phyloP scores from a whole-genome alignment of 2,329 filamentous ascomycete genomes.

The Colletotrichum tofieldiae region DNA sequence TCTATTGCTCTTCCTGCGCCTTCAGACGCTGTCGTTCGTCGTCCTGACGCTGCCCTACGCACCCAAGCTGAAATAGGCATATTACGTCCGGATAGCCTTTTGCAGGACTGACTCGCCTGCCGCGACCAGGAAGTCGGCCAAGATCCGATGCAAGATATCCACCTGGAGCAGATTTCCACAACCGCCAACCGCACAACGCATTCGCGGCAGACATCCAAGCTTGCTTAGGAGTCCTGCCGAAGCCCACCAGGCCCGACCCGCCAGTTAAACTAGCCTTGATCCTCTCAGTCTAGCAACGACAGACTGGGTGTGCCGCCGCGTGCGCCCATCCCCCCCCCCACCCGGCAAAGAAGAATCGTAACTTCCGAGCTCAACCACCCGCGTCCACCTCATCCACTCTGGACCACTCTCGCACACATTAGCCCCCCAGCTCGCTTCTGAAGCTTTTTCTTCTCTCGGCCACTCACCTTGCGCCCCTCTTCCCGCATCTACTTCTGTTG shows the following conservation, averaged over 20 bases:
- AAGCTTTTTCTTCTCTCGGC: slow-evolving; percentile 30
- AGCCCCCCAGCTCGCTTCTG: slow-evolving; percentile 30
- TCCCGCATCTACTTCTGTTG: slow-evolving; percentile 26
- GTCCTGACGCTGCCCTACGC: not conserved
- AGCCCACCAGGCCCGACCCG: slow-evolving; percentile 15
- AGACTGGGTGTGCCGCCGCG: slow-evolving; percentile 34
- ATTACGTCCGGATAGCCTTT: slow-evolving; percentile 1
- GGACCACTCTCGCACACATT: slow-evolving; percentile 26
- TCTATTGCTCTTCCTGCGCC: not conserved
- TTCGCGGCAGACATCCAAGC: slow-evolving; percentile 21
- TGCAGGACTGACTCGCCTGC: slow-evolving; percentile 2
- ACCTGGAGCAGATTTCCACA: slow-evolving; percentile 23
- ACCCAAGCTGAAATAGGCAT: not conserved
- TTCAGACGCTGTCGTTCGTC: slow-evolving; percentile 1
- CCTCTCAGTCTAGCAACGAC: slow-evolving; percentile 20
- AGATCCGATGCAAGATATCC: slow-evolving; percentile 34
- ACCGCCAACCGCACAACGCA: slow-evolving; percentile 19
- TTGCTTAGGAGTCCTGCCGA: slow-evolving; percentile 24
- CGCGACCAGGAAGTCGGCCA: slow-evolving; percentile 17
- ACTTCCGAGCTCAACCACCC: slow-evolving; percentile 34
- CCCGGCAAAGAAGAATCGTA: slow-evolving; percentile 39
- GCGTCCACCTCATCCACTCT: slow-evolving; percentile 36
- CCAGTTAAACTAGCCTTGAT: slow-evolving; percentile 8
- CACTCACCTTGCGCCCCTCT: slow-evolving; percentile 11
- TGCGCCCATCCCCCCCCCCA: slow-evolving; percentile 19